phyloP scores from a whole-genome alignment of 768 basidiomycete genomes.

The Xerocomellus chrysenteron region DNA sequence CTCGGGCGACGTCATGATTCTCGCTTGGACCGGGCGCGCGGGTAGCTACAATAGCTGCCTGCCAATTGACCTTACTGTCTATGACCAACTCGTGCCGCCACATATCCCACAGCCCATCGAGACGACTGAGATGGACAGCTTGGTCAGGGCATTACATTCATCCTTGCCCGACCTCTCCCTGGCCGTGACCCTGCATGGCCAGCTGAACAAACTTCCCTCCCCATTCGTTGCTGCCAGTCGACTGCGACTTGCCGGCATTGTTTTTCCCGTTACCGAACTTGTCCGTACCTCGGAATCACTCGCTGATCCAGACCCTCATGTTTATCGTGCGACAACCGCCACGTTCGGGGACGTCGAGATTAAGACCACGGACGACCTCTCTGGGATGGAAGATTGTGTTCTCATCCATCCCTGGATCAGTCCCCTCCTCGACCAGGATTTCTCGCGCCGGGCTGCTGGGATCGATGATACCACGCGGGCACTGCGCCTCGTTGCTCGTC shows the following conservation, averaged over 20 bases:
- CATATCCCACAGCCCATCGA: background rate
- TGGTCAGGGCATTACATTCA: background rate
- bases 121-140: background rate
- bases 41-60: constrained; percentile 6
- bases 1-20: background rate
- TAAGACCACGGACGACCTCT: no score
- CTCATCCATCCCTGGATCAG: no score
- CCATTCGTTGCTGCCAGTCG: background rate
- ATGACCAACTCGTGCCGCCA: background rate
- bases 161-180: background rate
- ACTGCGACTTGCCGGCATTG: constrained; percentile 3
- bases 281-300: background rate
- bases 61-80: background rate
- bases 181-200: background rate
- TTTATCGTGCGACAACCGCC: background rate
- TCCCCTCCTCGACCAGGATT: no score
- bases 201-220: background rate
- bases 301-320: background rate
- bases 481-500: no score
- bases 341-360: no score
- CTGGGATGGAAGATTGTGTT: no score
- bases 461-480: no score
- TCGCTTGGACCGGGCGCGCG: constrained; percentile 5
- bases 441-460: no score
- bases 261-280: background rate